Evolutionary conservation across 1,139 yeast species (phyloP), one percentile per base, ranked within the genome.

Genomic region (Kurtzmaniella quercitrusa): DNA sequence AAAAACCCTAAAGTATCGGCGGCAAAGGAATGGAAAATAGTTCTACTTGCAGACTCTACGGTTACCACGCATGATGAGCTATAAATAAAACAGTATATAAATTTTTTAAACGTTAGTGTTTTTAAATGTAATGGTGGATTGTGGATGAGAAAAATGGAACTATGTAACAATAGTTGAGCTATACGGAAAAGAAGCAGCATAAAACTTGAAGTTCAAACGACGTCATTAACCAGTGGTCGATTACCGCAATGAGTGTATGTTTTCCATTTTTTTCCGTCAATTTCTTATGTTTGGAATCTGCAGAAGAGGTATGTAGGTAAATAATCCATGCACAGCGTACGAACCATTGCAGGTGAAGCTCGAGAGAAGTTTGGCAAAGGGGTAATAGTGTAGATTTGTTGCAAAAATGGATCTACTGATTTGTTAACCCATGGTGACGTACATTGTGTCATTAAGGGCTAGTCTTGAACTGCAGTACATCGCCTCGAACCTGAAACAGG

Each of bases 1-100:
- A 70, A 80, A 47, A 78, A 80, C 50, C 90, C 94, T 9, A 57
- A 41, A 50, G 57, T 10, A 59, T 85, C 40, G 73, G 73, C 45
- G 48, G 63, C n/a, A 9, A 15, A 31, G n/a, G 64, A 66, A 34
- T 86, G 89, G 88, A 56, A 50, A 12, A 60, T 81, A 38, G 43
- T 47, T 17, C 45, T 56, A n/a, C 39, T 39, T 18, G 19, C n/a
- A 7, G 39, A 19, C 10, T 3, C 6, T 2, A 5, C 15, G n/a
- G 48, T 40, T 5, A 19, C 48, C 12, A 52, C 46, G n/a, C 68
- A 63, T 49, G 70, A 65, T 50, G 70, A 66, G 45, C 53, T 65
- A 43, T 62, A 17, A 34, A 31, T 27, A 7, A 27, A n/a, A 11
- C n/a, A 27, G 12, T 4, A 5, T 11, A 27, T 27, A n/a, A 27